Base-by-base conservation (phyloP, 352 stramenopile species). In the Phytophthora citricola region DNA sequence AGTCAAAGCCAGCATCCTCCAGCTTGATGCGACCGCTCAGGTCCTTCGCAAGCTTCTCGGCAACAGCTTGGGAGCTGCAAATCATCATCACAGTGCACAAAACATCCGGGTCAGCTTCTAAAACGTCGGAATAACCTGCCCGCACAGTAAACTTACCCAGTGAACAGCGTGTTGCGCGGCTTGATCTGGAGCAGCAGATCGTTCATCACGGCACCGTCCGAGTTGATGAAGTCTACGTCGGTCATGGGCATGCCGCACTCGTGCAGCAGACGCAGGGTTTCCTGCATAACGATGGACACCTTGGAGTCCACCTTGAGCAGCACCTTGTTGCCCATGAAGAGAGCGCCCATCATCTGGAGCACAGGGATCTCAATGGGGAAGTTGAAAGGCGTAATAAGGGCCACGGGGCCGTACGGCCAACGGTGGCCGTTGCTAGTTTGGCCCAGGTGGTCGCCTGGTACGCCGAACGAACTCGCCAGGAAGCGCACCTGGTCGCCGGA, bases 241-340 rank as follows among this genome's bases (percentile, higher is more conserved):
- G 82, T 89, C 26, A 80, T 78, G 32, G 97, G 94, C 90, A 99
- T 98, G 9, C 97, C 98, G 66, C 97, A 99, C 66, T 92, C 72
- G 76, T 99, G 94, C 15, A 99, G 75, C 59, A 99, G 84, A 59
- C 93, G 90, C 27, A 99, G 60, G 53, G 96, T 98, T 73, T 99
- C 97, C 76, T 99, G 97, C 94, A 99, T 99, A 43, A 99, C 97
- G 41, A 99, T 91, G 38, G 88, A 90, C 44, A 98, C 95, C 81
- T 98, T 97, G 47, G 97, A 97, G 64, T 96, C 91, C 32, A 97
- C 91, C 79, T 99, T 99, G 34, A 99, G 75, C 24, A 94, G 81
- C 34, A 98, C 92, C 72, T 99, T 99, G 83, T 99, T 99, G 53
- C 97, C 97, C 97, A 99, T 99, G 78, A 92, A 99, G 2, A 99